Evolutionary conservation across 1,284 basidiomycete species (phyloP).

Genomic region (Boletellus sp.): DNA sequence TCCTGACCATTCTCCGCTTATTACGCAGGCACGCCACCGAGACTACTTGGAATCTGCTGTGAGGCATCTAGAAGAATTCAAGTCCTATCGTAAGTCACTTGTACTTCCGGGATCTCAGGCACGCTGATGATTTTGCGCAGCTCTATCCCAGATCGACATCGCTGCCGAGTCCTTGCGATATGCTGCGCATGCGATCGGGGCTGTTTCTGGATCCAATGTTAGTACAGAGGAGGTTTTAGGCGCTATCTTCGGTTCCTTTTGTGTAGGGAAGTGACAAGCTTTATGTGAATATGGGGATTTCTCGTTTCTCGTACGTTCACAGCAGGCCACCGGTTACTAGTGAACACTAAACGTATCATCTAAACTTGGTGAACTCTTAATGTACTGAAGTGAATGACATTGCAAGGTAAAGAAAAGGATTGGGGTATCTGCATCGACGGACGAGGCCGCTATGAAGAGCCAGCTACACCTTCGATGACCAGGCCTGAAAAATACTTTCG

Average conservation of each 20-base stretch:
- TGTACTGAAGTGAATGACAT: not conserved
- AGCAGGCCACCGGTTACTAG: too few relatives aligned
- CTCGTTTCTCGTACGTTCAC: not conserved
- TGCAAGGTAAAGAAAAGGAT: not conserved
- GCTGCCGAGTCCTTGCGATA: constrained; percentile 85
- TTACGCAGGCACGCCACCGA: constrained; percentile 79
- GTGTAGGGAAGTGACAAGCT: constrained; percentile 68
- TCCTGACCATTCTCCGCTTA: constrained; percentile 45
- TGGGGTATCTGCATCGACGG: constrained; percentile 6
- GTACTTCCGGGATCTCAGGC: constrained; percentile 27
- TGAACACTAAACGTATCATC: constrained; percentile 5
- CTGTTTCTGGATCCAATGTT: constrained; percentile 68
- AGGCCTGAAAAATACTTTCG: constrained; percentile 12
- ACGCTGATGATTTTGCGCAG: constrained; percentile 13
- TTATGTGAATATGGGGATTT: not conserved
- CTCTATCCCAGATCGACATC: constrained; percentile 52
- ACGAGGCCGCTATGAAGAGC: constrained; percentile 1
- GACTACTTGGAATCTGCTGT: constrained; percentile 67
- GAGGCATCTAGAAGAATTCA: constrained; percentile 64
- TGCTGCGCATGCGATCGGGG: constrained; percentile 77
- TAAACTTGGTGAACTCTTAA: not conserved
- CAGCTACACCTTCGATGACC: constrained; percentile 3
- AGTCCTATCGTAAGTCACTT: constrained; percentile 47
- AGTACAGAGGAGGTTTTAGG: constrained; percentile 73
- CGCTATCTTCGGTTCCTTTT: constrained; percentile 78